Evolutionary conservation across 169 alveolate genomes (phyloP), one percentile per base, ranked within the genome.

Genomic region (Plasmodium falciparum): DNA sequence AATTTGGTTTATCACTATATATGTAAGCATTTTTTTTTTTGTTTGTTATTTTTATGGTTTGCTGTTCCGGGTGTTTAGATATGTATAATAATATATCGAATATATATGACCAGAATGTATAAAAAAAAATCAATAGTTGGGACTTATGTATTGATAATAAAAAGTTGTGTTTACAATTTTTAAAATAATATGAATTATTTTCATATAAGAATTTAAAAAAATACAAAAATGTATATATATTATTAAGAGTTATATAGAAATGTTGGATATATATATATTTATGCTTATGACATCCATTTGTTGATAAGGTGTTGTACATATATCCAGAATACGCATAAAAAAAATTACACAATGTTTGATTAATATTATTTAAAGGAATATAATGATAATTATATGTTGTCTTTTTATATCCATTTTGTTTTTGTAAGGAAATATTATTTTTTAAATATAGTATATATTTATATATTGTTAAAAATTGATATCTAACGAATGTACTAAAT

Each of bases 91-190:
- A 58, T 58, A 78, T 49, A 65, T 78, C 76, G 3, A 20, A 33
- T 2, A 78, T 45, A 59, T 65, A 78, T 24, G 15, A 29, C 78
- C 76, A 78, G 17, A 65, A 78, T n/a, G 76, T 78, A 61, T 78
- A 78, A n/a, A 78, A 49, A 65, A 78, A 78, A 50, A 67, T 78
- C 47, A 78, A 52, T 26, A 78, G 78, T 54, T 78, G 89, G 20
- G 89, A 78, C 67, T 78, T 78, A 56, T 78, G 89, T n/a, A 78
- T 20, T 12, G 89, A 76, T 17, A 78, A 33, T 17, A 78, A 50
- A 70, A 78, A 78, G 6, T 49, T 3, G 3, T 66, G 1, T 33
- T 33, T 33, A 0, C 4, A 47, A 24, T 65, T 11, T 47, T 63
- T 72, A 11, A 17, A 78, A 13, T 43, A 66, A 13, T 56, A 45